These are phyloP conservation scores for Calonectria multiphialidica DNA, from an alignment of 2,329 filamentous ascomycete genomes.

Conservation along the genomic window DNA sequence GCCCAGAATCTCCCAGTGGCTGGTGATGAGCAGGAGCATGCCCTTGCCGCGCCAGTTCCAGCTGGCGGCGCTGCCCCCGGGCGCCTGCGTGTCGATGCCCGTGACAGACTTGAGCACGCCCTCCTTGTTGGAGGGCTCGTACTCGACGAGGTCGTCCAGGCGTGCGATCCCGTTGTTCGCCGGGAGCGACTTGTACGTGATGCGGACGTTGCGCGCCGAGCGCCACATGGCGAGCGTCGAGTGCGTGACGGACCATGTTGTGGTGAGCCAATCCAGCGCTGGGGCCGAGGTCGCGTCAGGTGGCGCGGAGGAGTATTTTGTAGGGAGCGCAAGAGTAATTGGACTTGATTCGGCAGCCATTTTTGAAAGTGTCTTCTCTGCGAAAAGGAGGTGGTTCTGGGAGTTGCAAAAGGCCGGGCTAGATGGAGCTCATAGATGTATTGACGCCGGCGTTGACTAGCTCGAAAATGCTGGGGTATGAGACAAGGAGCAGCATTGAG, in stretches of 20 bases:
- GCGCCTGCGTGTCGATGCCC: conserved; percentile 70
- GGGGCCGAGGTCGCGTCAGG: conserved; percentile 55
- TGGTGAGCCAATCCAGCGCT: conserved; percentile 68
- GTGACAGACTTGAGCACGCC: conserved; percentile 69
- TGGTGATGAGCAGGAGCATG: conserved; percentile 77
- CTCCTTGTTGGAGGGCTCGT: conserved; percentile 66
- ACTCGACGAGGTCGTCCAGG: conserved; percentile 80
- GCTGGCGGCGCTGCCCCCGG: conserved; percentile 39
- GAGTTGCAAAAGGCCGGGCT: neutral
- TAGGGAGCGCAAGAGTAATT: conserved; percentile 54
- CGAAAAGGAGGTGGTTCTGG: neutral
- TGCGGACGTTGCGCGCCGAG: conserved; percentile 81
- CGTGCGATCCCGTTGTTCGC: conserved; percentile 55
- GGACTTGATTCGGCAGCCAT: conserved; percentile 33
- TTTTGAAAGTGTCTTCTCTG: conserved; percentile 26
- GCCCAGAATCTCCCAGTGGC: conserved; percentile 85
- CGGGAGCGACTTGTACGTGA: conserved; percentile 75
- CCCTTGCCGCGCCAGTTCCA: conserved; percentile 87
- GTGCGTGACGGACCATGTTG: conserved; percentile 81
- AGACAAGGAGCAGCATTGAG: conserved; percentile 5
- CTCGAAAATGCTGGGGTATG: conserved; percentile 6
- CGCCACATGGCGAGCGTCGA: conserved; percentile 86
- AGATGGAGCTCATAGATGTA: neutral
- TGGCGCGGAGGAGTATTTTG: conserved; percentile 57
- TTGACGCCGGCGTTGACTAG: neutral